A percentile compares a stretch with the other conserved stretches of the same genome.
These are phyloP conservation scores for Podospora anserina DNA, from an alignment of 495 filamentous ascomycete species.

Conservation along the genomic window DNA sequence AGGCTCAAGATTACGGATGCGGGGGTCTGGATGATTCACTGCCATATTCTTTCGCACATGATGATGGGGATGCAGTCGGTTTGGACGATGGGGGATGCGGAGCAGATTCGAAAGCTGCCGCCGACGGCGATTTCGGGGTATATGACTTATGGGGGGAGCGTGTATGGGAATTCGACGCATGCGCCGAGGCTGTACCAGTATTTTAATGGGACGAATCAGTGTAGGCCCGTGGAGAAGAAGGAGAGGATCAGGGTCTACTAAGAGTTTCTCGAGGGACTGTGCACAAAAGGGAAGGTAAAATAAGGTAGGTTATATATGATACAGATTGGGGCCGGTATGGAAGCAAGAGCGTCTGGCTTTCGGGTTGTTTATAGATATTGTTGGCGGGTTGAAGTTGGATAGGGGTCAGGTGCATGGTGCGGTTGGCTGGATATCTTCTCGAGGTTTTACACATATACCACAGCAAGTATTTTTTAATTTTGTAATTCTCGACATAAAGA, in stretches of 20 bases:
- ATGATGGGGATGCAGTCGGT: slow-evolving; percentile 50
- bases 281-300: not conserved
- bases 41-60: slow-evolving; percentile 49
- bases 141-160: slow-evolving; percentile 48
- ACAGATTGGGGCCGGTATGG: not conserved
- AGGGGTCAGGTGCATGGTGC: not conserved
- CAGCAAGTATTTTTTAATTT: too few species aligned
- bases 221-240: slow-evolving; percentile 5
- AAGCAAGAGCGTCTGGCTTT: not conserved
- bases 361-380: not conserved
- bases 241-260: not conserved
- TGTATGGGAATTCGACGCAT: slow-evolving; percentile 48
- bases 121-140: slow-evolving; percentile 41
- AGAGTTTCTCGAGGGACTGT: not conserved
- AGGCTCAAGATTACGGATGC: slow-evolving; percentile 49
- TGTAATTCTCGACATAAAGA: not conserved
- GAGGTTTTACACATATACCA: too few species aligned
- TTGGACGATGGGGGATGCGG: slow-evolving; percentile 49
- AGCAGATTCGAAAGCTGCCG: slow-evolving; percentile 38
- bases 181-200: slow-evolving; percentile 33
- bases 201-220: slow-evolving; percentile 23
- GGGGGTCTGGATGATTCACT: slow-evolving; percentile 64
- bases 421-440: not conserved
- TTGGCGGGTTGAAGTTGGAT: not conserved
- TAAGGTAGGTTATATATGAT: not conserved